Conservation (phyloP, 805 yeast genomes). For the Candida ipomoeae region DNA sequence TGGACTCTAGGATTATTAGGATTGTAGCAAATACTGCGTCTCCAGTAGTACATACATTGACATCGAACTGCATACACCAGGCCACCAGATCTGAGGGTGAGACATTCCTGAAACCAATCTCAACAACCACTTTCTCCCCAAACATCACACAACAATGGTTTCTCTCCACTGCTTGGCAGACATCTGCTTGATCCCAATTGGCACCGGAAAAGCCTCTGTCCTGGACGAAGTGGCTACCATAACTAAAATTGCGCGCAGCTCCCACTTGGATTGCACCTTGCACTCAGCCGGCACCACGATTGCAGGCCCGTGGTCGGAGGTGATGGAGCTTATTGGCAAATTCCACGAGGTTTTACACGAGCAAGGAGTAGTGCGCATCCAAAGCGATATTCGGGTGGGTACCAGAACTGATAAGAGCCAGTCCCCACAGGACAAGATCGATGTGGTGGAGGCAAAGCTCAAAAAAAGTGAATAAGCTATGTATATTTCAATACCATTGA, state of each 20-base stretch:
- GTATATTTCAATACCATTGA: not conserved
- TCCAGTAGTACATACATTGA: not conserved
- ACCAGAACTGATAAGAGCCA: constrained; percentile 76
- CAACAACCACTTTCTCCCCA: not conserved
- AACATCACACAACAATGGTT: constrained; percentile 21
- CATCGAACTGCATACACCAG: not conserved
- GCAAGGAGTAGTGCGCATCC: constrained; percentile 71
- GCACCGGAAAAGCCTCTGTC: constrained; percentile 73
- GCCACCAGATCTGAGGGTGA: not conserved
- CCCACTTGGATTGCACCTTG: constrained; percentile 61
- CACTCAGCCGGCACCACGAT: constrained; percentile 93
- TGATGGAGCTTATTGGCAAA: constrained; percentile 71
- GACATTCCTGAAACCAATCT: not conserved
- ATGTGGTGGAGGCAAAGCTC: constrained; percentile 53
- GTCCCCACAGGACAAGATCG: constrained; percentile 67
- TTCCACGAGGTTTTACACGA: constrained; percentile 68
- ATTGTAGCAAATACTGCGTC: too few species aligned
- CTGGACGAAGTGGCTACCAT: constrained; percentile 74
- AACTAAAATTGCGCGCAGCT: constrained; percentile 57
- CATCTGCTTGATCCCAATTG: constrained; percentile 82
- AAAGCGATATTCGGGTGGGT: constrained; percentile 83
- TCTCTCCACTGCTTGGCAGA: constrained; percentile 73
- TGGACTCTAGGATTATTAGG: too few species aligned
- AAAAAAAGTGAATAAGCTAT: constrained; percentile 4
- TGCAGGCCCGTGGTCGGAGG: constrained; percentile 92